Evolutionary conservation across 164 flowering plant genomes (phyloP), one percentile per base, ranked within the genome.

Genomic region (Akebia trifoliata): DNA sequence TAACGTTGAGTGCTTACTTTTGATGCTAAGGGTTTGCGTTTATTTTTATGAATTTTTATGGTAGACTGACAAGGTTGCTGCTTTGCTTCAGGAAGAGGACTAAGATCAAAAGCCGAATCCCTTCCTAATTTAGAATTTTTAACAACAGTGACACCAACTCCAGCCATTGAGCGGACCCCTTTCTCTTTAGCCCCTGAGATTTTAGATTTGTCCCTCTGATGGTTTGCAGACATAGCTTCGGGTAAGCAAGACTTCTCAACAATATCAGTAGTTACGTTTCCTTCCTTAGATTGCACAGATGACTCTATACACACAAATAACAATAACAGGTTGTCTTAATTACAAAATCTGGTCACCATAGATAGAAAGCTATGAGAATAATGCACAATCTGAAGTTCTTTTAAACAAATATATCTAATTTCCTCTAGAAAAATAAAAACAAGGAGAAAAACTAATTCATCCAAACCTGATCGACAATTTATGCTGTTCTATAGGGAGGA

Each of bases 211-310:
- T 68, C 81, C 42, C 67, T 78, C 48, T 60, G 69, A 56, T 59
- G 58, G 37, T 57, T 68, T 20, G 61, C 46, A 57, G 75, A 69
- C 21, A 40, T 39, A 49, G 65, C 61, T 56, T 76, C 78, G 29
- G 58, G 63, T 50, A 46, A 29, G 35, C 59, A 38, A 46, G 70
- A 60, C 56, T 75, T 72, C 46, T 67, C 74, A 57, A 46, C 67
- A 59, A 34, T 45, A 59, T 70, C 67, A 56, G 45, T 35, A 54
- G 37, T 61, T 53, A 56, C 44, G 26, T 37, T 66, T 61, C 73
- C 78, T 45, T 69, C 79, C 69, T 72, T 70, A 37, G 69, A 53
- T 54, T 59, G 77, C 51, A 73, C 63, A 53, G 69, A 66, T 34
- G 80, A 77, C 49, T 79, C 83, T 79, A 54, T 15, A 55, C 18